Percentiles rank a stretch among this genome's conserved stretches.
phyloP scores from a whole-genome alignment of 306 rosid species.

The Hippophae tibetana region DNA sequence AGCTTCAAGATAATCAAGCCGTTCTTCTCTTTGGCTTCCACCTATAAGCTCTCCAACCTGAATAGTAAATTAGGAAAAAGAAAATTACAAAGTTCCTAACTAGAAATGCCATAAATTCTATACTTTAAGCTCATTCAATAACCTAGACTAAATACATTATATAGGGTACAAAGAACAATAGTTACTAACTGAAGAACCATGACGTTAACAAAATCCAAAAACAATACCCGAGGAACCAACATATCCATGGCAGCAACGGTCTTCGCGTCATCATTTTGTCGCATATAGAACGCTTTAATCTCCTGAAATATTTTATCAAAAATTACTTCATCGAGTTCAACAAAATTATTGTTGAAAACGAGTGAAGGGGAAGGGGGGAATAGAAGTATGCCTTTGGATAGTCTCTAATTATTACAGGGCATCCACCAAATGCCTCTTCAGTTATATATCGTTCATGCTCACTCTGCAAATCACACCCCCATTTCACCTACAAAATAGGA shows the following conservation, averaged over 20 bases:
- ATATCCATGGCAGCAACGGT: conserved; percentile 98
- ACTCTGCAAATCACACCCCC: conserved; percentile 98
- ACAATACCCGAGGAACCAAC: conserved; percentile 84
- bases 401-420: conserved; percentile 88
- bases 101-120: too few species aligned
- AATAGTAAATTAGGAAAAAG: conserved; percentile 7
- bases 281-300: conserved; percentile 94
- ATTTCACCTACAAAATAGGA: conserved; percentile 49
- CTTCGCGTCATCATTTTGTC: conserved; percentile 85
- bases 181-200: too few species aligned
- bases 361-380: conserved; percentile 16
- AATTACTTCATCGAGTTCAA: conserved; percentile 12
- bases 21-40: conserved; percentile 97
- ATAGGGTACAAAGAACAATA: too few species aligned
- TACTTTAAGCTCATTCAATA: too few species aligned
- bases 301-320: conserved; percentile 49
- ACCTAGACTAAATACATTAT: too few species aligned
- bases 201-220: not conserved
- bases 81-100: not conserved
- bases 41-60: conserved; percentile 97
- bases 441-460: conserved; percentile 94
- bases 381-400: conserved; percentile 69
- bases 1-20: conserved; percentile 70
- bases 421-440: conserved; percentile 76
- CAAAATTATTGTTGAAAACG: conserved; percentile 8